phyloP scores from a whole-genome alignment of 31 red algal genomes.

The Endocladia muricata region DNA sequence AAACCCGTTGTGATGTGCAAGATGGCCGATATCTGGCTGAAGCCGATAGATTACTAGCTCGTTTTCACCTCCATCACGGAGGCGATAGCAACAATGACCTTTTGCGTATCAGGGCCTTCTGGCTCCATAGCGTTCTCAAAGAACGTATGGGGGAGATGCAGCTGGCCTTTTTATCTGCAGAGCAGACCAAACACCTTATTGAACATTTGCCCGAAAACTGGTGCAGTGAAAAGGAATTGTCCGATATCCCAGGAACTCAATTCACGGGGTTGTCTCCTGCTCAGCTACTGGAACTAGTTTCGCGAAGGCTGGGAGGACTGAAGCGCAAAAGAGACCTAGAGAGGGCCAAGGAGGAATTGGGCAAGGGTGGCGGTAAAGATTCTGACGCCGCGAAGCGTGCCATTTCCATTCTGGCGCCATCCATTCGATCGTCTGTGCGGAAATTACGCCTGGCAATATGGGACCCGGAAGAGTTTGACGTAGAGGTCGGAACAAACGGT shows the following conservation, averaged over 20 bases:
- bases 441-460: slow-evolving; percentile 14
- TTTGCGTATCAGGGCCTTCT: slow-evolving; percentile 17
- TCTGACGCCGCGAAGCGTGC: slow-evolving; percentile 44
- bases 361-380: slow-evolving; percentile 34
- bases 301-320: slow-evolving; percentile 13
- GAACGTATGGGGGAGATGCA: slow-evolving; percentile 59
- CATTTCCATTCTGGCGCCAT: slow-evolving; percentile 41
- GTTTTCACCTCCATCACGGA: slow-evolving; percentile 2
- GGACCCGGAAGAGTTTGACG: slow-evolving; percentile 27
- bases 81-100: slow-evolving; percentile 10
- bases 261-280: slow-evolving; percentile 35
- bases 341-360: slow-evolving; percentile 47
- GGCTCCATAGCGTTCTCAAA: slow-evolving; percentile 27
- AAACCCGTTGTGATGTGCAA: slow-evolving; percentile 42
- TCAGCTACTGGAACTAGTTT: slow-evolving; percentile 8
- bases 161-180: slow-evolving; percentile 11
- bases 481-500: slow-evolving; percentile 12
- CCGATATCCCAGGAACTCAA: slow-evolving; percentile 36
- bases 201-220: not conserved
- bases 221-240: not conserved
- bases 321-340: slow-evolving; percentile 48
- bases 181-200: slow-evolving; percentile 20
- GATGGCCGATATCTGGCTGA: slow-evolving; percentile 34
- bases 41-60: slow-evolving; percentile 24
- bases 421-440: slow-evolving; percentile 28